Percentiles rank a stretch among this genome's conserved stretches.
Evolutionary conservation across 2,329 filamentous ascomycete genomes (phyloP).

Genomic region (Epichloe amarillans): DNA sequence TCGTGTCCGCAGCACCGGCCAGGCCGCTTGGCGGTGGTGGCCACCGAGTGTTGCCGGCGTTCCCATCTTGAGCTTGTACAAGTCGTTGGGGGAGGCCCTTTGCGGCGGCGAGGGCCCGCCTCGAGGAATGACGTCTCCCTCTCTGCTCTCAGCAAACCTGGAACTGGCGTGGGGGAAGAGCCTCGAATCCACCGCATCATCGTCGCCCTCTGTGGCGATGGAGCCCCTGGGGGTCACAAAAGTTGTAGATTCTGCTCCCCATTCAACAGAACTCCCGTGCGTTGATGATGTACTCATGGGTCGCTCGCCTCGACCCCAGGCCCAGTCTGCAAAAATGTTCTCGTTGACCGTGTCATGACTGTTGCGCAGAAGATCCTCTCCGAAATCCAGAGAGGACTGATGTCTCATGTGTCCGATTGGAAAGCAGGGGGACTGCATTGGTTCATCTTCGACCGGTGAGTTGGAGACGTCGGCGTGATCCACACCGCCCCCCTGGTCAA

Average conservation of each 20-base stretch:
- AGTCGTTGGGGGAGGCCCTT: background rate
- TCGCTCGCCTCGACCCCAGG: background rate
- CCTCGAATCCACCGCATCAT: background rate
- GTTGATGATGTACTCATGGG: no score
- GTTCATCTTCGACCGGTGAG: background rate
- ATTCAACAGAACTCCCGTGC: background rate
- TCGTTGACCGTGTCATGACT: slow-evolving; percentile 1
- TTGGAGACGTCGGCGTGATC: background rate
- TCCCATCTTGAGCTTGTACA: background rate
- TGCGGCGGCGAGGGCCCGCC: no score
- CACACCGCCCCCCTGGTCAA: no score
- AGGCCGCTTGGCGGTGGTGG: background rate
- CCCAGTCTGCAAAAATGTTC: slow-evolving; percentile 2
- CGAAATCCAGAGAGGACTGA: slow-evolving; percentile 1
- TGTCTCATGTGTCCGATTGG: background rate
- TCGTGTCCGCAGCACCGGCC: background rate
- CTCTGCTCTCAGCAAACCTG: background rate
- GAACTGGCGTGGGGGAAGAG: background rate
- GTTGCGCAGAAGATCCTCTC: background rate
- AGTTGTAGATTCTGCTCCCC: background rate
- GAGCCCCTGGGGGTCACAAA: background rate
- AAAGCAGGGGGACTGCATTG: background rate
- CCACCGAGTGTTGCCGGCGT: background rate
- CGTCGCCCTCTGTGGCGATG: background rate
- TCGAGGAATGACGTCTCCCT: no score